Percentiles rank a stretch among this genome's conserved stretches.
These are phyloP conservation scores for Pythium vanterpoolii DNA, from an alignment of 352 stramenopile genomes.

Conservation along the genomic window DNA sequence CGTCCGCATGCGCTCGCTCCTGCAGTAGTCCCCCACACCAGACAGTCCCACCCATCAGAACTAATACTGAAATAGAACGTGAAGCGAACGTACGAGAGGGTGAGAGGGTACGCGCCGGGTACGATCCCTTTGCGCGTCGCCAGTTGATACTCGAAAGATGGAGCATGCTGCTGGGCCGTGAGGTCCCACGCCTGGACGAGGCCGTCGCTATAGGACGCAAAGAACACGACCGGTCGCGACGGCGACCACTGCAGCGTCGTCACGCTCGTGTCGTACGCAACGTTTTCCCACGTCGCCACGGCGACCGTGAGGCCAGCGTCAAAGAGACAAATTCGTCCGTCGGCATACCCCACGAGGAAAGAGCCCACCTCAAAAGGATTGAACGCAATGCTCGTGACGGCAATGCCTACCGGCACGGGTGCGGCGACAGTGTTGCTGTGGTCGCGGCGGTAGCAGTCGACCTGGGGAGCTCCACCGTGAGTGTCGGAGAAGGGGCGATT, in stretches of 20 bases:
- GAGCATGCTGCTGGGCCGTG: conserved; percentile 32
- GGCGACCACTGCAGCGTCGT: conserved; percentile 48
- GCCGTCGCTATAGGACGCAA: conserved; percentile 45
- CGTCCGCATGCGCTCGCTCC: conserved; percentile 46
- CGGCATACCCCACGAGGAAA: conserved; percentile 65
- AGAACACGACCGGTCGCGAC: conserved; percentile 50
- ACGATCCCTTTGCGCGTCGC: conserved; percentile 13
- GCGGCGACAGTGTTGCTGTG: not conserved
- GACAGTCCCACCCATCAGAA: not conserved
- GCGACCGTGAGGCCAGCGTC: conserved; percentile 29
- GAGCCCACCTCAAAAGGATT: conserved; percentile 44
- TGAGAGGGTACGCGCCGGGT: conserved; percentile 11
- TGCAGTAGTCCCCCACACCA: no score
- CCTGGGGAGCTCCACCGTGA: not conserved
- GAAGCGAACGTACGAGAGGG: conserved; percentile 31
- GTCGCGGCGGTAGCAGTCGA: conserved; percentile 13
- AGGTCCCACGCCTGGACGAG: conserved; percentile 55
- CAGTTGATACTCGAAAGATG: conserved; percentile 34
- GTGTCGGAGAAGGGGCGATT: not conserved
- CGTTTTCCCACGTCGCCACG: conserved; percentile 56
- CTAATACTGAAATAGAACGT: not conserved
- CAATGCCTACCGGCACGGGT: conserved; percentile 7
- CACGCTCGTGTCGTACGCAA: conserved; percentile 36
- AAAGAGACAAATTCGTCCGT: conserved; percentile 56
- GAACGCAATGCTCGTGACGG: conserved; percentile 47